These are phyloP conservation scores for Ophiostoma sp. DNA, from an alignment of 2,329 filamentous ascomycete genomes.

Conservation along the genomic window DNA sequence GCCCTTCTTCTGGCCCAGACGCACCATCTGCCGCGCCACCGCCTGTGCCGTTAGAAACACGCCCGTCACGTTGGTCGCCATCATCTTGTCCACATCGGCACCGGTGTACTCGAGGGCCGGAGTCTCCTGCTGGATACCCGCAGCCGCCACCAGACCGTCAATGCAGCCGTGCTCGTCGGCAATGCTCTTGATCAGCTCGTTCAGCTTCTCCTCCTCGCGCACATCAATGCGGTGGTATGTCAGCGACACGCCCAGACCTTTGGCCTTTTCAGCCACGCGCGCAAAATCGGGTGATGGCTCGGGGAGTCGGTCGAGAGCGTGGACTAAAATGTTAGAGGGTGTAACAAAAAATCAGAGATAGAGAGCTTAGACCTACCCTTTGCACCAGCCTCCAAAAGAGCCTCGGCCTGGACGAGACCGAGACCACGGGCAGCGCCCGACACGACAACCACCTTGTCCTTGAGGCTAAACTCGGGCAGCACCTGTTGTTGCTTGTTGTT, in stretches of 20 bases:
- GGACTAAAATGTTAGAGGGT: slow-evolving; percentile 38
- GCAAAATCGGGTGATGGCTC: slow-evolving; percentile 61
- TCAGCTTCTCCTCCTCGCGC: slow-evolving; percentile 66
- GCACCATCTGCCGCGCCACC: slow-evolving; percentile 74
- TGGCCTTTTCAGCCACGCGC: slow-evolving; percentile 62
- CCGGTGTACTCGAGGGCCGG: slow-evolving; percentile 78
- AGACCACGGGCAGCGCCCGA: slow-evolving; percentile 76
- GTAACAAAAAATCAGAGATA: neutral
- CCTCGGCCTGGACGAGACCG: slow-evolving; percentile 76
- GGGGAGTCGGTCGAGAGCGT: slow-evolving; percentile 64
- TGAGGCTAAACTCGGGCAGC: slow-evolving; percentile 73
- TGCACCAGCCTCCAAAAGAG: slow-evolving; percentile 76
- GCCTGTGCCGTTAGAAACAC: slow-evolving; percentile 84
- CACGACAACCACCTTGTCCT: slow-evolving; percentile 72
- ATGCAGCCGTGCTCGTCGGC: slow-evolving; percentile 68
- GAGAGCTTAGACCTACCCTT: slow-evolving; percentile 43
- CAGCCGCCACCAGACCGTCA: slow-evolving; percentile 73
- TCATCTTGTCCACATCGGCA: slow-evolving; percentile 72
- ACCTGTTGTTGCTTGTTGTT: slow-evolving; percentile 5
- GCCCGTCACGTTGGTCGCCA: slow-evolving; percentile 85
- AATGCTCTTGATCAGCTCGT: slow-evolving; percentile 67
- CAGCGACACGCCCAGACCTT: slow-evolving; percentile 63
- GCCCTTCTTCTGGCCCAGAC: slow-evolving; percentile 53
- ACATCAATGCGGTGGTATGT: slow-evolving; percentile 81
- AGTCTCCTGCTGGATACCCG: slow-evolving; percentile 78